Percentiles rank a stretch among this genome's conserved stretches.
These are phyloP conservation scores for Nakazawaea holstii DNA, from an alignment of 805 yeast genomes.

Conservation along the genomic window DNA sequence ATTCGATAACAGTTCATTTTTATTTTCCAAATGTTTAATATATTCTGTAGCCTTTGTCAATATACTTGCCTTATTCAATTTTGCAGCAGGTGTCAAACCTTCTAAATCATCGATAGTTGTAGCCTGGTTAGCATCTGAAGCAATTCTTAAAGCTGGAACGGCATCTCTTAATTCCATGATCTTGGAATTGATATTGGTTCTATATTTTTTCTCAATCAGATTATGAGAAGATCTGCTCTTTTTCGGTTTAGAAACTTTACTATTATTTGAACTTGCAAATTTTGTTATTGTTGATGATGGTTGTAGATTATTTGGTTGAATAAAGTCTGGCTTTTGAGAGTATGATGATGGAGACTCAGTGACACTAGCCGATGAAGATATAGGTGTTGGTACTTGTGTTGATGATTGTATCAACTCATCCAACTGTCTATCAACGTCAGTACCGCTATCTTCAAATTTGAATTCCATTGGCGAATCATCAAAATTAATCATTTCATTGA, in stretches of 20 bases:
- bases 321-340: neutral
- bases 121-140: slow-evolving; percentile 39
- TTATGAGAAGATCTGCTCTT: slow-evolving; percentile 64
- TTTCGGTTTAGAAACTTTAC: slow-evolving; percentile 31
- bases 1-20: slow-evolving; percentile 42
- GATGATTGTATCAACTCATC: slow-evolving; percentile 8
- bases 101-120: slow-evolving; percentile 46
- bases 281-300: neutral
- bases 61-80: slow-evolving; percentile 74
- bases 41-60: slow-evolving; percentile 77
- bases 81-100: slow-evolving; percentile 70
- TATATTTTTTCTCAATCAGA: slow-evolving; percentile 74
- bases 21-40: slow-evolving; percentile 62
- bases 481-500: slow-evolving; percentile 5
- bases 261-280: neutral
- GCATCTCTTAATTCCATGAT: slow-evolving; percentile 66
- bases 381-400: slow-evolving; percentile 8
- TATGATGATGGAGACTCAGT: neutral
- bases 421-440: neutral
- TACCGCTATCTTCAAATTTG: neutral
- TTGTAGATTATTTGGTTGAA: neutral
- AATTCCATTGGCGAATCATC: neutral
- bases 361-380: neutral
- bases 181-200: slow-evolving; percentile 71
- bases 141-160: slow-evolving; percentile 71